Percentiles rank a stretch among this genome's conserved stretches.
Conservation (phyloP, 73 alveolate genomes). For the Paramecium primaurelia region DNA sequence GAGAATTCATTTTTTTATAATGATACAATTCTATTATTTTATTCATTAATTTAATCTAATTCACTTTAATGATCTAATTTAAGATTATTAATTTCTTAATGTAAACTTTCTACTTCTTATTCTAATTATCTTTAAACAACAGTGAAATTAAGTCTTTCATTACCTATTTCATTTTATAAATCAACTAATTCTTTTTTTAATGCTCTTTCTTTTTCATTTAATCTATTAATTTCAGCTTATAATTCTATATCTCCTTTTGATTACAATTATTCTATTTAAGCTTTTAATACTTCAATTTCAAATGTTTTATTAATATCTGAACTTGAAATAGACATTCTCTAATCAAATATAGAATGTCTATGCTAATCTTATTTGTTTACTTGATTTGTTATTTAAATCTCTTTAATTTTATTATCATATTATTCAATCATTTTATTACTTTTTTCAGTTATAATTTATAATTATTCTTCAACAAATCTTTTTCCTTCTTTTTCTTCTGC, state of each 20-base stretch:
- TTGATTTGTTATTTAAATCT: background rate
- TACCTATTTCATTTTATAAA: constrained; percentile 39
- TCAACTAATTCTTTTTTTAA: constrained; percentile 26
- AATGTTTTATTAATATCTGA: background rate
- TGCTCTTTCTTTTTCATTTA: constrained; percentile 35
- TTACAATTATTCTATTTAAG: background rate
- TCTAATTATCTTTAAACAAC: background rate
- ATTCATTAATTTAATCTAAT: background rate
- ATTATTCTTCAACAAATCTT: background rate
- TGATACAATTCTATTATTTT: background rate
- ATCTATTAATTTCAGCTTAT: constrained; percentile 14
- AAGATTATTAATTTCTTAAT: background rate
- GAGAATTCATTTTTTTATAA: background rate
- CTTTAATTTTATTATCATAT: constrained; percentile 20
- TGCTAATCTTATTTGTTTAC: background rate
- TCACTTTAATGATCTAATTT: background rate
- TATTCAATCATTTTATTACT: constrained; percentile 24
- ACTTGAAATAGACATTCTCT: background rate
- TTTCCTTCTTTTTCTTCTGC: background rate
- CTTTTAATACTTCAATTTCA: constrained; percentile 11
- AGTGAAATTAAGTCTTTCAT: background rate
- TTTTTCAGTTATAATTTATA: background rate
- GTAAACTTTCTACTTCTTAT: background rate
- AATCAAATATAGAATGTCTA: background rate
- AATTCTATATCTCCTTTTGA: constrained; percentile 42